phyloP scores from a whole-genome alignment of 2,329 filamentous ascomycete genomes.

The Aureobasidium musti region DNA sequence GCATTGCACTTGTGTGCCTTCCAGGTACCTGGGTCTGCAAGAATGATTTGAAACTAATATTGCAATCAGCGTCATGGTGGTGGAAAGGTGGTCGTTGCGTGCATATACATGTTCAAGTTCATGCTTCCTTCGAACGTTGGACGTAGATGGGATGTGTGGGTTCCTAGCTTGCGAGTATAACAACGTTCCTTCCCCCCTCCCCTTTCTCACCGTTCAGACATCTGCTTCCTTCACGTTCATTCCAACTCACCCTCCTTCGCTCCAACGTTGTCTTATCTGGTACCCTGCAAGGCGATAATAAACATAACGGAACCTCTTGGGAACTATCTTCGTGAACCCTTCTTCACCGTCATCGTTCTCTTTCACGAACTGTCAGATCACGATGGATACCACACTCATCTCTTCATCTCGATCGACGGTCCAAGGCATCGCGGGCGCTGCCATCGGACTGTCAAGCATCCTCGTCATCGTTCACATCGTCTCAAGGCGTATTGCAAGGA shows the following conservation, averaged over 20 bases:
- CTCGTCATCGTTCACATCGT: constrained; percentile 18
- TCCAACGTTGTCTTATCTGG: constrained; percentile 17
- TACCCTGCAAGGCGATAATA: constrained; percentile 12
- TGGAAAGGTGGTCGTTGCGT: constrained; percentile 18
- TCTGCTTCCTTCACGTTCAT: background rate
- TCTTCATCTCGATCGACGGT: constrained; percentile 19
- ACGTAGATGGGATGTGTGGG: constrained; percentile 3
- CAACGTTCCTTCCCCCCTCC: constrained; percentile 22
- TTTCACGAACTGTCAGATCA: constrained; percentile 9
- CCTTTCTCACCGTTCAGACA: constrained; percentile 18
- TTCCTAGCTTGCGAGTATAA: constrained; percentile 26
- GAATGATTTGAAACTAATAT: constrained; percentile 23
- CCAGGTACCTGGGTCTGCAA: constrained; percentile 25
- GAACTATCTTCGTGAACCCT: constrained; percentile 22
- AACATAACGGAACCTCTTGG: constrained; percentile 21
- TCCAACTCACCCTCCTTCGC: constrained; percentile 22
- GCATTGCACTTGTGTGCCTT: constrained; percentile 16
- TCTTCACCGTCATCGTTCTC: constrained; percentile 7
- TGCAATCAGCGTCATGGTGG: constrained; percentile 16
- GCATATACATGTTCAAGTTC: constrained; percentile 22
- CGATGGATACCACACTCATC: constrained; percentile 27
- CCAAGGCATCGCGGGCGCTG: constrained; percentile 18
- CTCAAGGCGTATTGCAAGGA: constrained; percentile 15
- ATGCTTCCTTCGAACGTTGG: constrained; percentile 17
- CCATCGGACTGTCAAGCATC: constrained; percentile 15